These are phyloP conservation scores for Didymella arachidicola DNA, from an alignment of 2,329 filamentous ascomycete genomes.

Conservation along the genomic window DNA sequence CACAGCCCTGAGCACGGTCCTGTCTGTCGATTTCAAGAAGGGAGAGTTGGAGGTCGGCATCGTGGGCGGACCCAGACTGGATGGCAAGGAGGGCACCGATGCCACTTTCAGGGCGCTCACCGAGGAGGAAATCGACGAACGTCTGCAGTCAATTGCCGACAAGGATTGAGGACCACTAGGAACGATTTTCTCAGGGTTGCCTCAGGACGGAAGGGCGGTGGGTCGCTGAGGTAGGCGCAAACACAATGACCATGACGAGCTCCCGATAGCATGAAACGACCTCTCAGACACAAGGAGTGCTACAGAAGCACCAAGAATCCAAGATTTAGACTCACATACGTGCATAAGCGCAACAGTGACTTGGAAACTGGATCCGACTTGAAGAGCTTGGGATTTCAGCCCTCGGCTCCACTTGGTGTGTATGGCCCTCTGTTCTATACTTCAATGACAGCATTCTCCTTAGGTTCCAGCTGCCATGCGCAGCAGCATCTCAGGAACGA, in stretches of 20 bases:
- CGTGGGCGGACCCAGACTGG: constrained; percentile 83
- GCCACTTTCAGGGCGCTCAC: constrained; percentile 85
- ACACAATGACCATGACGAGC: constrained; percentile 36
- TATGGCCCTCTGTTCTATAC: constrained; percentile 42
- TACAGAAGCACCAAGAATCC: constrained; percentile 39
- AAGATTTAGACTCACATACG: constrained; percentile 43
- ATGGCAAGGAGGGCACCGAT: constrained; percentile 84
- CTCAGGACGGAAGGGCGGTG: constrained; percentile 33
- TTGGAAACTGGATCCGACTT: constrained; percentile 30
- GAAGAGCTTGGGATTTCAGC: constrained; percentile 40
- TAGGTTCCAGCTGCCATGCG: constrained; percentile 44
- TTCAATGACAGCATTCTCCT: constrained; percentile 42
- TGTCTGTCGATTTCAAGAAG: constrained; percentile 99
- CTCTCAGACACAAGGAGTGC: constrained; percentile 42
- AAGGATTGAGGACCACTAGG: constrained; percentile 86
- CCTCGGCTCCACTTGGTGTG: constrained; percentile 41
- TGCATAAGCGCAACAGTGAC: constrained; percentile 47
- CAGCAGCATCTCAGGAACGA: constrained; percentile 32
- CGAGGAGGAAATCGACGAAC: constrained; percentile 97
- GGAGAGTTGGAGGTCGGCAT: constrained; percentile 98
- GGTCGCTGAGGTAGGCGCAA: constrained; percentile 35
- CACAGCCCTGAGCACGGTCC: constrained; percentile 90
- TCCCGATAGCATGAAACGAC: constrained; percentile 37
- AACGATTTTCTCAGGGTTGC: constrained; percentile 14
- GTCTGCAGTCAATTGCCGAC: constrained; percentile 96